Conservation (phyloP, 1,284 basidiomycete genomes). For the Somion occarium region DNA sequence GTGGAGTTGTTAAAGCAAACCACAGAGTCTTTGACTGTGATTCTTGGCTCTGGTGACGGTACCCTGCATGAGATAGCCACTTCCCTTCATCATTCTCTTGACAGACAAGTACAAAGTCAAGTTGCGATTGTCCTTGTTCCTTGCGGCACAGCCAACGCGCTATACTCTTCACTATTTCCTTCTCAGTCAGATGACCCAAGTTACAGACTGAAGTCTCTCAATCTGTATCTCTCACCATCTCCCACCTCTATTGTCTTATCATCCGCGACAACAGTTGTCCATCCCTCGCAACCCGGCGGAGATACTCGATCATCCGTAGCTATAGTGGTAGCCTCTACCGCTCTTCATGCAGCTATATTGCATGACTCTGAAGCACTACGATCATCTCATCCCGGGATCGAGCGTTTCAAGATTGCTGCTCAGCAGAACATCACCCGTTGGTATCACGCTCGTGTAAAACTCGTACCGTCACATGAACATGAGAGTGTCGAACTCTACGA, state of each 20-base stretch:
- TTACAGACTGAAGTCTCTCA: conserved; percentile 26
- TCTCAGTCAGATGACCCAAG: conserved; percentile 22
- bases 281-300: conserved; percentile 6
- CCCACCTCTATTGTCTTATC: conserved; percentile 31
- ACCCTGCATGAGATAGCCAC: conserved; percentile 85
- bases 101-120: background rate
- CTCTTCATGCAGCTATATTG: conserved; percentile 87
- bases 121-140: conserved; percentile 60
- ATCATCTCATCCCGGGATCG: conserved; percentile 63
- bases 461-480: conserved; percentile 42
- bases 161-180: conserved; percentile 68
- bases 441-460: conserved; percentile 58
- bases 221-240: conserved; percentile 47
- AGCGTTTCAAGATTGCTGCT: conserved; percentile 86
- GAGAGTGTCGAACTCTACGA: conserved; percentile 57
- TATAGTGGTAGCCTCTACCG: conserved; percentile 68
- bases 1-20: conserved; percentile 33
- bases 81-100: conserved; percentile 34
- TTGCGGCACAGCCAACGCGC: conserved; percentile 90
- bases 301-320: conserved; percentile 34
- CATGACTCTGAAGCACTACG: conserved; percentile 78
- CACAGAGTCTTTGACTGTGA: conserved; percentile 35
- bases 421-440: conserved; percentile 69
- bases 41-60: conserved; percentile 86
- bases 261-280: conserved; percentile 28